These are phyloP conservation scores for Phaeosphaeriaceae sp. DNA, from an alignment of 2,329 filamentous ascomycete species.

Conservation along the genomic window DNA sequence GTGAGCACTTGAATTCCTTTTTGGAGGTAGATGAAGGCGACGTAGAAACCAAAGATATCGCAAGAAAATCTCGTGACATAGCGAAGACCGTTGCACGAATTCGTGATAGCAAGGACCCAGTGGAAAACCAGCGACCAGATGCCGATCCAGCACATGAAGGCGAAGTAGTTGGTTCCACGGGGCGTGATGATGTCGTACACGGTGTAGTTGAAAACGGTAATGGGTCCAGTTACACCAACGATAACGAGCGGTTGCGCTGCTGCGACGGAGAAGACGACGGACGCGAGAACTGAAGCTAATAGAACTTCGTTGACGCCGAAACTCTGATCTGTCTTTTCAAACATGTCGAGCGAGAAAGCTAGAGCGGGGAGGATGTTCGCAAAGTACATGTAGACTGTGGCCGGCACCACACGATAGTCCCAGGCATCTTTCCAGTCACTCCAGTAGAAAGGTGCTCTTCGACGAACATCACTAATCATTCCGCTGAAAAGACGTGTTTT, in stretches of 20 bases:
- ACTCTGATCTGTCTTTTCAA: constrained; percentile 82
- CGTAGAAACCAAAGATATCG: constrained; percentile 94
- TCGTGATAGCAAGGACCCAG: constrained; percentile 82
- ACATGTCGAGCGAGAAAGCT: constrained; percentile 93
- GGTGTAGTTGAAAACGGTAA: constrained; percentile 94
- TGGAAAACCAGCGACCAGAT: constrained; percentile 88
- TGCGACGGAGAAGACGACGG: constrained; percentile 80
- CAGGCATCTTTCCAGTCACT: constrained; percentile 88
- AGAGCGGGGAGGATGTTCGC: constrained; percentile 88
- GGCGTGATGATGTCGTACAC: constrained; percentile 87
- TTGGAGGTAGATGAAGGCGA: constrained; percentile 89
- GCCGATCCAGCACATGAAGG: constrained; percentile 92
- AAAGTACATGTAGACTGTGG: constrained; percentile 93
- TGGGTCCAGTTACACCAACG: constrained; percentile 90
- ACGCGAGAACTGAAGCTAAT: constrained; percentile 82
- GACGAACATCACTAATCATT: constrained; percentile 79
- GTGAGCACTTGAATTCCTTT: constrained; percentile 88
- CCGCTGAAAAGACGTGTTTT: constrained; percentile 77
- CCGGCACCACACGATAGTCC: constrained; percentile 88
- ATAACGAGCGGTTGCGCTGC: constrained; percentile 88
- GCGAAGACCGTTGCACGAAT: constrained; percentile 86
- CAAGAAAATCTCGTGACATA: constrained; percentile 92
- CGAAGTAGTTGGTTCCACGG: constrained; percentile 80
- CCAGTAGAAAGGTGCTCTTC: constrained; percentile 77
- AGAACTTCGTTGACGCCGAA: constrained; percentile 93